phyloP scores from a whole-genome alignment of 2,329 filamentous ascomycete species.

The Akanthomyces lecanii region DNA sequence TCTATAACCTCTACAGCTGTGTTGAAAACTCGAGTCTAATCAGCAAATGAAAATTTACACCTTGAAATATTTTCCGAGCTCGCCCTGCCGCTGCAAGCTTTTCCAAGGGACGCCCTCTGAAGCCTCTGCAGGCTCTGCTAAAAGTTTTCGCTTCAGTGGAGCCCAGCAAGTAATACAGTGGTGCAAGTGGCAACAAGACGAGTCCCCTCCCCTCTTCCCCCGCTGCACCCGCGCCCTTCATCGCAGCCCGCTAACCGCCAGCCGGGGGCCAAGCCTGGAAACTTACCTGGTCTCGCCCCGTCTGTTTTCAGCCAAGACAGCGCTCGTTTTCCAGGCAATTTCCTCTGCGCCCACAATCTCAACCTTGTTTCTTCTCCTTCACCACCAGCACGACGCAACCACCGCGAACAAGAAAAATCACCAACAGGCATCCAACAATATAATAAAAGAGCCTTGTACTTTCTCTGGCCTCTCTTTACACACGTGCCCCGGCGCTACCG shows the following conservation, averaged over 20 bases:
- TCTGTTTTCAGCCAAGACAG: neutral
- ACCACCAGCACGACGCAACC: neutral
- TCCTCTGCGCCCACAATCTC: neutral
- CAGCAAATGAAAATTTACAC: too few relatives aligned
- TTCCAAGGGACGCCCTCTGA: too few relatives aligned
- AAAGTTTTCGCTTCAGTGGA: constrained; percentile 1
- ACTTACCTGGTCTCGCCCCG: neutral
- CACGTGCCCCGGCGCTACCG: neutral
- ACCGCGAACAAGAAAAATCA: neutral
- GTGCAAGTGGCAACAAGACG: neutral
- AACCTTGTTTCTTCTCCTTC: neutral
- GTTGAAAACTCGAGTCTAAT: too few relatives aligned
- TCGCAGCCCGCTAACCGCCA: too few relatives aligned
- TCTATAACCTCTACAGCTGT: too few relatives aligned
- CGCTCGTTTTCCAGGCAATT: neutral
- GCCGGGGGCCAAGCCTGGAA: too few relatives aligned
- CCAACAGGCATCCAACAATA: neutral
- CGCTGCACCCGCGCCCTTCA: neutral
- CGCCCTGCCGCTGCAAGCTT: too few relatives aligned
- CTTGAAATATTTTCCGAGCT: too few relatives aligned
- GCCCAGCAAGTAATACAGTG: neutral
- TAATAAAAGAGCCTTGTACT: neutral
- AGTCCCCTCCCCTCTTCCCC: neutral
- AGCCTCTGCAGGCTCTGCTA: neutral
- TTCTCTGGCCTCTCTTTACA: neutral